phyloP scores from a whole-genome alignment of 78 protist genomes.

The Dictyostelium intermedium region DNA sequence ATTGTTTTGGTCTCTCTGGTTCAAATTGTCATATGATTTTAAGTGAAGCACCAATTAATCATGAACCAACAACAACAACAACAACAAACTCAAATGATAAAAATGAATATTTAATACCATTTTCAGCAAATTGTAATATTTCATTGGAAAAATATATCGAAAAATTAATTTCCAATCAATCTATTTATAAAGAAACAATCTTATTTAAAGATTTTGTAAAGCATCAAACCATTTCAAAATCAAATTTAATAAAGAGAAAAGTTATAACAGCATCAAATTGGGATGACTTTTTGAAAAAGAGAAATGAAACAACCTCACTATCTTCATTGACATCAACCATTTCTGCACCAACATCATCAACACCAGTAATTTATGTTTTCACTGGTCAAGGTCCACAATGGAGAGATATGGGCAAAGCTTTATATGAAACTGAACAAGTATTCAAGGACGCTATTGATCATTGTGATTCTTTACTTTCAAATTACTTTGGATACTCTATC shows the following conservation, averaged over 20 bases:
- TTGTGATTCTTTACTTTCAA: constrained; percentile 13
- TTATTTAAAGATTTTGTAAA: constrained; percentile 32
- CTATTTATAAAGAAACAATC: background rate
- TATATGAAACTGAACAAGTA: constrained; percentile 4
- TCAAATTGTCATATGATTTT: constrained; percentile 87
- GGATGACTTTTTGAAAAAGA: constrained; percentile 25
- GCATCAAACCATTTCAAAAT: constrained; percentile 15
- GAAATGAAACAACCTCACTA: background rate
- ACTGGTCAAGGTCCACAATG: constrained; percentile 86
- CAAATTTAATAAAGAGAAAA: background rate
- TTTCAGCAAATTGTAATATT: constrained; percentile 38
- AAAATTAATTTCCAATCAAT: background rate
- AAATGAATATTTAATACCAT: constrained; percentile 63
- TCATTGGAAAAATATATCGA: constrained; percentile 47
- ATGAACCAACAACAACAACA: background rate
- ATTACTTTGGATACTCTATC: constrained; percentile 55
- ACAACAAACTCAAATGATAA: background rate
- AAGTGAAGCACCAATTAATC: constrained; percentile 6
- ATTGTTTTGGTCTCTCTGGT: constrained; percentile 89
- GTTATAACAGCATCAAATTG: constrained; percentile 18
- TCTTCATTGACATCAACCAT: constrained; percentile 33
- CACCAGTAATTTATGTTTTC: constrained; percentile 70
- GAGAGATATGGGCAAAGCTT: constrained; percentile 55
- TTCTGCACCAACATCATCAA: background rate
- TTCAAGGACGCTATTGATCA: constrained; percentile 36